Conservation (phyloP, 306 rosid genomes). For the Citrullus colocynthis region DNA sequence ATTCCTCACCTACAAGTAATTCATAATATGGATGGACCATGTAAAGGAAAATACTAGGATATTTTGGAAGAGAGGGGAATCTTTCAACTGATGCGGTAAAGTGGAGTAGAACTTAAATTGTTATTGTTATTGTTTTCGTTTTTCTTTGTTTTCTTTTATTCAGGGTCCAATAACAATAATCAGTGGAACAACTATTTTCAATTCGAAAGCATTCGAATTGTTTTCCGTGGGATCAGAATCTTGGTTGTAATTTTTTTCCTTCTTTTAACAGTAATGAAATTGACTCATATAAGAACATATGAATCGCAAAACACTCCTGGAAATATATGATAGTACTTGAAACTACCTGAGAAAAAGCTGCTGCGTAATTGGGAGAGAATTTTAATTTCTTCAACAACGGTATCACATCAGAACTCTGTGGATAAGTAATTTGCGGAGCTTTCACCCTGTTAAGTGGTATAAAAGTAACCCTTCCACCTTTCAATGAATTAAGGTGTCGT, state of each 20-base stretch:
- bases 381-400: slow-evolving; percentile 69
- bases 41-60: neutral
- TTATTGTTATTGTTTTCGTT: neutral
- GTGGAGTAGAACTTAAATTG: neutral
- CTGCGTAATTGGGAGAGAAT: slow-evolving; percentile 30
- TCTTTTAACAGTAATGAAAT: neutral
- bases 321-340: neutral
- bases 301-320: neutral
- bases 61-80: neutral
- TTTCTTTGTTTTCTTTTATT: neutral
- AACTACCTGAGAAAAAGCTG: slow-evolving; percentile 86
- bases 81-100: neutral
- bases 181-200: neutral
- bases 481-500: slow-evolving; percentile 69
- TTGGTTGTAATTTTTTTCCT: neutral
- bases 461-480: slow-evolving; percentile 94
- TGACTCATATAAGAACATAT: neutral
- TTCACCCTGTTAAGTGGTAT: slow-evolving; percentile 91
- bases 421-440: slow-evolving; percentile 60
- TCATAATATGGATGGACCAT: neutral
- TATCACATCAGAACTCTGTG: slow-evolving; percentile 81
- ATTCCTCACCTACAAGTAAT: neutral
- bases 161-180: neutral
- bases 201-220: neutral
- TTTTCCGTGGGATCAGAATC: neutral